Evolutionary conservation across 495 filamentous ascomycete genomes (phyloP).

Genomic region (Daldinia childiae): DNA sequence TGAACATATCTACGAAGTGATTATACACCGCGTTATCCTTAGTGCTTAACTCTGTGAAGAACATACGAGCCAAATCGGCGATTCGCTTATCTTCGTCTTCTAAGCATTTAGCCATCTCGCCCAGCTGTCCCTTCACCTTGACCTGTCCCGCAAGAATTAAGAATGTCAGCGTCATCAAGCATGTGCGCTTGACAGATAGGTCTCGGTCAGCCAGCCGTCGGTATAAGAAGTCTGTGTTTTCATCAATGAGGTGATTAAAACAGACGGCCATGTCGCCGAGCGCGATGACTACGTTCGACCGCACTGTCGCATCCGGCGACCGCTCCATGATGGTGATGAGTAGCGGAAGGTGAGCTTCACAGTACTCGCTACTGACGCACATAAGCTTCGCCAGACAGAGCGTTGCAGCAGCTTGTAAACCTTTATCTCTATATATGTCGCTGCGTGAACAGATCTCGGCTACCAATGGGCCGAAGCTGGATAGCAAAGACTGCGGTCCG

Average conservation of each 20-base stretch:
- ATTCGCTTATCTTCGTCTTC: conserved; percentile 95
- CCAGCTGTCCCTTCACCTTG: conserved; percentile 99
- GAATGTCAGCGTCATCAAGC: conserved; percentile 98
- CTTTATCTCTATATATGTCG: conserved; percentile 84
- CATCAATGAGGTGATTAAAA: conserved; percentile 99
- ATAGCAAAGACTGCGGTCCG: conserved; percentile 81
- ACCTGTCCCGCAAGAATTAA: conserved; percentile 97
- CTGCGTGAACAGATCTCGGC: conserved; percentile 95
- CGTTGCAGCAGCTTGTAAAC: conserved; percentile 90
- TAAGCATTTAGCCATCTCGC: conserved; percentile 98
- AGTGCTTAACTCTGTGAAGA: conserved; percentile 95
- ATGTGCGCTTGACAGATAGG: conserved; percentile 92
- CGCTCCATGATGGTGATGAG: conserved; percentile 98
- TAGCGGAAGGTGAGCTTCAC: conserved; percentile 89
- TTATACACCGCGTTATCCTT: conserved; percentile 99
- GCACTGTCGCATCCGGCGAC: conserved; percentile 85
- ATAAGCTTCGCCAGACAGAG: conserved; percentile 98
- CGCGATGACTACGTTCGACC: conserved; percentile 95
- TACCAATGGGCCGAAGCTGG: conserved; percentile 90
- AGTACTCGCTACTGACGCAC: conserved; percentile 96
- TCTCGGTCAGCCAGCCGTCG: conserved; percentile 89
- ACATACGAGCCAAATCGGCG: conserved; percentile 93
- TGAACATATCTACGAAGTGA: conserved; percentile 99
- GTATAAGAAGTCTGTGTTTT: conserved; percentile 98
- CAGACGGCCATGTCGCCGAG: conserved; percentile 99